A percentile compares a stretch with the other conserved stretches of the same genome.
phyloP scores from a whole-genome alignment of 2,329 filamentous ascomycete genomes.

The Nannizziopsis barbatae region DNA sequence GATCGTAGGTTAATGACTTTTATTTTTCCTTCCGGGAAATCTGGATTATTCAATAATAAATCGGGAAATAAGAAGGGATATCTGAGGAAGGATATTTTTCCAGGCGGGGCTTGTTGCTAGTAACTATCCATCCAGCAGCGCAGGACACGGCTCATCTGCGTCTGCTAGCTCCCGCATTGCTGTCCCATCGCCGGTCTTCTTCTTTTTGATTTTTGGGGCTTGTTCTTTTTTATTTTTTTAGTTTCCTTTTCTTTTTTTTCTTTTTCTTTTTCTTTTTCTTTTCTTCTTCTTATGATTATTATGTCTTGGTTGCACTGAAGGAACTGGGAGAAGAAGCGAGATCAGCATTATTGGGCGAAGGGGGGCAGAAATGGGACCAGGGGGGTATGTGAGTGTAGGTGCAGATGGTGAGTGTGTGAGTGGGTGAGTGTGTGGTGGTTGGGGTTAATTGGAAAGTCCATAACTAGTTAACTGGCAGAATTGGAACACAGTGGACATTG shows the following conservation, averaged over 20 bases:
- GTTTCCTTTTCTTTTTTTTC: not conserved
- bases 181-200: not conserved
- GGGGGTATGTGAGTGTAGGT: not conserved
- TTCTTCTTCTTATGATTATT: not conserved
- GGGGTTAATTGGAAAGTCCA: too few species aligned
- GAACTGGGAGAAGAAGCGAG: not conserved
- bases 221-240: not conserved
- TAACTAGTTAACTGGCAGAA: too few species aligned
- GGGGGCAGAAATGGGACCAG: not conserved
- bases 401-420: not conserved
- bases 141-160: slow-evolving; percentile 9
- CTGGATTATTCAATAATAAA: slow-evolving; percentile 1
- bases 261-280: not conserved
- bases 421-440: too few species aligned
- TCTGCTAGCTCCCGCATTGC: slow-evolving; percentile 5
- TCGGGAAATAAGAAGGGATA: slow-evolving; percentile 2
- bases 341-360: slow-evolving; percentile 3
- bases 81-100: not conserved
- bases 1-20: not conserved
- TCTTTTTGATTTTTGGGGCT: not conserved
- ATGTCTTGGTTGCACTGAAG: not conserved
- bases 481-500: too few species aligned
- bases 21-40: not conserved
- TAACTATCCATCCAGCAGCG: slow-evolving; percentile 7
- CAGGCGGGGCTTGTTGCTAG: slow-evolving; percentile 2